These are phyloP conservation scores for Leccinum obscurum DNA, from an alignment of 768 basidiomycete species.

Conservation along the genomic window DNA sequence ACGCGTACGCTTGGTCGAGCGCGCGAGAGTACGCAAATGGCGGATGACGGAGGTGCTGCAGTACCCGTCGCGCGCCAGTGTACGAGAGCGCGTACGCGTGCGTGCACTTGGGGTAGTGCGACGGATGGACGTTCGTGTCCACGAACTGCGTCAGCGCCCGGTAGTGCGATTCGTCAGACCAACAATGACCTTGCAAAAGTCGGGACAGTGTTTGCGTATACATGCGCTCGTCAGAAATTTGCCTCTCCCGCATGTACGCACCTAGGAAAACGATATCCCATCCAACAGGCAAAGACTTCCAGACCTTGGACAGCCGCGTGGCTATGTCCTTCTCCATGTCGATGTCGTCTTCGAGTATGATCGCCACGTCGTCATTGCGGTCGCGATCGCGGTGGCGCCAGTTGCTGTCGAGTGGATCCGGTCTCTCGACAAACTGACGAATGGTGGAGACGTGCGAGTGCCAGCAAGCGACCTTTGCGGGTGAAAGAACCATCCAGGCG, in stretches of 20 bases:
- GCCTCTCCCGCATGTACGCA: conserved; percentile 25
- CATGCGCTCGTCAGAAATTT: not conserved
- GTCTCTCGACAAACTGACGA: conserved; percentile 40
- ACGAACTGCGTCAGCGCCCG: conserved; percentile 35
- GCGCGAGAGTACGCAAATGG: conserved; percentile 78
- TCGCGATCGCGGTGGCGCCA: not conserved
- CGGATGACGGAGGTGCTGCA: conserved; percentile 57
- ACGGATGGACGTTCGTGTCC: conserved; percentile 49
- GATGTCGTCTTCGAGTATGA: conserved; percentile 79
- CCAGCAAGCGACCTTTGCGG: conserved; percentile 69
- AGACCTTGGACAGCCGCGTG: conserved; percentile 42
- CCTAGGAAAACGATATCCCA: conserved; percentile 81
- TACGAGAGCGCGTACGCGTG: conserved; percentile 69
- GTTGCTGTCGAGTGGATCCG: conserved; percentile 5
- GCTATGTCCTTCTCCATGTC: conserved; percentile 71
- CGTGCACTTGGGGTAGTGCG: conserved; percentile 64
- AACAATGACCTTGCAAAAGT: conserved; percentile 62
- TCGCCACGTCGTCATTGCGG: conserved; percentile 35
- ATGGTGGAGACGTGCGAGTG: conserved; percentile 62
- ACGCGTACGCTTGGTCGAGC: conserved; percentile 70
- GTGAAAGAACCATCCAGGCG: conserved; percentile 52
- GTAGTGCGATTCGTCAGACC: conserved; percentile 65
- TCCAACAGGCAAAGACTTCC: conserved; percentile 51
- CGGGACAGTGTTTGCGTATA: not conserved
- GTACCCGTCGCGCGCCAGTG: conserved; percentile 58